Evolutionary conservation across 768 basidiomycete genomes (phyloP).

Genomic region (Boletus barrowsii): DNA sequence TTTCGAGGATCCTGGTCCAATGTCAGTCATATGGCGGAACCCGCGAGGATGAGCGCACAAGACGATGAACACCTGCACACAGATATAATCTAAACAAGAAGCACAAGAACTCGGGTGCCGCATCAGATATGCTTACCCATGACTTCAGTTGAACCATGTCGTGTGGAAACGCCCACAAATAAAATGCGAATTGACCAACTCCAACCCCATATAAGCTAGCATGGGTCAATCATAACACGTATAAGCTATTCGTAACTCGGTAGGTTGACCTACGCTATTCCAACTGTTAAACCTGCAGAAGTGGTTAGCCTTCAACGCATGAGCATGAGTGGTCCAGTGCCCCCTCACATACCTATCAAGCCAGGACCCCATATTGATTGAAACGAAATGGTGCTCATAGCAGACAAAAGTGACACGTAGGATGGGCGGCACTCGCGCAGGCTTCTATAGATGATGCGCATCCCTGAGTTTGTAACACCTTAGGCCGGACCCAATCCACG

Average conservation of each 20-base stretch:
- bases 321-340: no score
- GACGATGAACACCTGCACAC: neutral
- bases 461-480: no score
- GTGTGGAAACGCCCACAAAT: slow-evolving; percentile 15
- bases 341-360: slow-evolving; percentile 13
- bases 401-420: neutral
- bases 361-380: slow-evolving; percentile 11
- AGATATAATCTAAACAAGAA: neutral
- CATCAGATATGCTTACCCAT: slow-evolving; percentile 9
- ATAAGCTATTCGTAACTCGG: neutral
- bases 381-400: slow-evolving; percentile 5
- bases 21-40: neutral
- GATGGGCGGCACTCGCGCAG: neutral
- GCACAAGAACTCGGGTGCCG: neutral
- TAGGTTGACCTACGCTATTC: slow-evolving; percentile 8
- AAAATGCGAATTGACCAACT: slow-evolving; percentile 18
- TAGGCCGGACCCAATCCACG: no score
- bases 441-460: no score
- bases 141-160: slow-evolving; percentile 10
- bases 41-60: slow-evolving; percentile 5
- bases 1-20: slow-evolving; percentile 9
- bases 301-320: neutral
- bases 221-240: neutral
- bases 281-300: slow-evolving; percentile 17
- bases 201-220: slow-evolving; percentile 19